Evolutionary conservation across 768 basidiomycete species (phyloP).

Genomic region (Lanmaoa pseudosensibilis): DNA sequence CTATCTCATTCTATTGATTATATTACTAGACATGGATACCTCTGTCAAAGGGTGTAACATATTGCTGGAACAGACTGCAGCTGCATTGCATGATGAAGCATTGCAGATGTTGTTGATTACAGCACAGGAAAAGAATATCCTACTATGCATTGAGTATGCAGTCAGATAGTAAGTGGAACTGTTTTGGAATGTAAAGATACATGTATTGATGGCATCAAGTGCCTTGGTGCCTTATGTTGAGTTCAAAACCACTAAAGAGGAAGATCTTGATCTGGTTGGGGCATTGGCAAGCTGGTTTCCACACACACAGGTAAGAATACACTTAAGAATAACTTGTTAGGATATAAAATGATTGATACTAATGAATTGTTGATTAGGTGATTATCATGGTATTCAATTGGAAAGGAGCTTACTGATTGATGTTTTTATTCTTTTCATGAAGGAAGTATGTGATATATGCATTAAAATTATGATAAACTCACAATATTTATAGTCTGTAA

Average conservation of each 20-base stretch:
- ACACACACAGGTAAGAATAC: not conserved
- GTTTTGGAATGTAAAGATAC: not conserved
- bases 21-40: not conserved
- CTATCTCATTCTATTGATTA: not conserved
- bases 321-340: not conserved
- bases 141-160: not conserved
- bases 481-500: too few relatives aligned
- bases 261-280: not conserved
- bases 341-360: not conserved
- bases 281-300: not conserved
- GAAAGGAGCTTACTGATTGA: not conserved
- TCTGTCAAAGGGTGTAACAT: not conserved
- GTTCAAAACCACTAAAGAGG: accelerated
- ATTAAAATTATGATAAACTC: not conserved
- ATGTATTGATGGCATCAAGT: not conserved
- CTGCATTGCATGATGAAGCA: not conserved
- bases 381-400: not conserved
- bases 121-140: not conserved
- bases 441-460: not conserved
- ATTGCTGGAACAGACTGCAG: not conserved
- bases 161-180: not conserved
- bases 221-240: not conserved
- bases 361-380: not conserved
- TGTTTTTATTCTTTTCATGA: not conserved
- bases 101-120: not conserved